Conservation (phyloP, 192 early-diverging fungal genomes). For the Coemansia reversa region DNA sequence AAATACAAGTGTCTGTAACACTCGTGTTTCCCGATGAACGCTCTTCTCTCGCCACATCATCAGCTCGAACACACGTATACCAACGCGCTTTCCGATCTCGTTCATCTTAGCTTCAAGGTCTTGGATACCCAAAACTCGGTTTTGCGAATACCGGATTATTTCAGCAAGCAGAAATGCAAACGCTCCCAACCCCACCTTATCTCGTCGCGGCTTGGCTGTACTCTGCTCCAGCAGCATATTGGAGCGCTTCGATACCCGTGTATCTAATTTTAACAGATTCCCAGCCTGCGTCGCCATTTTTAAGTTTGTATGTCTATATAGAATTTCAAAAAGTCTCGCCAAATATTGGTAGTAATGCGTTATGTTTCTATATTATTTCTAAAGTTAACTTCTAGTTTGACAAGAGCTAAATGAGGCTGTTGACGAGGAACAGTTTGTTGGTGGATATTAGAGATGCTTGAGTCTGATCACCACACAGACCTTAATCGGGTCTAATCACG, state of each 20-base stretch:
- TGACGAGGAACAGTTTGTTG: no score
- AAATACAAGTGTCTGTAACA: conserved; percentile 88
- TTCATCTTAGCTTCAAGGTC: conserved; percentile 91
- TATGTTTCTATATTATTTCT: no score
- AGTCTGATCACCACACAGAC: no score
- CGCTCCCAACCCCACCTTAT: conserved; percentile 78
- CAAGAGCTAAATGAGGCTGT: no score
- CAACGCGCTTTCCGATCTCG: conserved; percentile 94
- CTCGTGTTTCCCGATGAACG: conserved; percentile 82
- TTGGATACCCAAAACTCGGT: conserved; percentile 89
- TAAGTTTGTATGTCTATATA: background rate
- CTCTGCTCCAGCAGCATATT: conserved; percentile 72
- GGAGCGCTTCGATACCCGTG: conserved; percentile 43
- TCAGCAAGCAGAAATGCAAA: conserved; percentile 93
- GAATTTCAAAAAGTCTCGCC: no score
- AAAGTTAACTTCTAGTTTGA: no score
- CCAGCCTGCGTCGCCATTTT: conserved; percentile 20
- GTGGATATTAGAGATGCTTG: no score
- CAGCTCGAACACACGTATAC: conserved; percentile 85
- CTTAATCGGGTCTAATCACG: no score
- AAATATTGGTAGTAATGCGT: no score
- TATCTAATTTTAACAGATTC: conserved; percentile 40
- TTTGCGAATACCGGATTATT: conserved; percentile 96
- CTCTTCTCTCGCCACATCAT: conserved; percentile 86
- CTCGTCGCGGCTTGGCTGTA: conserved; percentile 67